Conservation (phyloP, 1,284 basidiomycete genomes). For the Marasmius tenuissimus region DNA sequence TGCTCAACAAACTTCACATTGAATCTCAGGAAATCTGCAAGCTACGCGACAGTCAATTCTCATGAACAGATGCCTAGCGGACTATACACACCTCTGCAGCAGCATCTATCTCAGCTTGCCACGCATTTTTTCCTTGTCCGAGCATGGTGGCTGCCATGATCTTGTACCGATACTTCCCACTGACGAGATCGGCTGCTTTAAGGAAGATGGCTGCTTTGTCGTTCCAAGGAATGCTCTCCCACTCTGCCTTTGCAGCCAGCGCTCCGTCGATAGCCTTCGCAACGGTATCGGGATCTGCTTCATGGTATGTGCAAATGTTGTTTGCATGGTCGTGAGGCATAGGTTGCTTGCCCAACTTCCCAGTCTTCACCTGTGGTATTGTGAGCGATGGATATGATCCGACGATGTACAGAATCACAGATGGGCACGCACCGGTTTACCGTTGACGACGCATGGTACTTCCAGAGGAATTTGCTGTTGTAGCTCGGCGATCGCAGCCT, state of each 20-base stretch:
- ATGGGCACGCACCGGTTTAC: constrained; percentile 69
- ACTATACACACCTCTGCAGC: constrained; percentile 81
- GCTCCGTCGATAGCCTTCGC: constrained; percentile 86
- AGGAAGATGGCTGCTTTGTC: constrained; percentile 98
- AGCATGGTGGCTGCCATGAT: constrained; percentile 97
- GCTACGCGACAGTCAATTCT: constrained; percentile 39
- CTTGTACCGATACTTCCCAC: constrained; percentile 93
- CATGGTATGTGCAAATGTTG: constrained; percentile 85
- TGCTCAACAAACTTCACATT: constrained; percentile 97
- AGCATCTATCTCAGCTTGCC: constrained; percentile 99
- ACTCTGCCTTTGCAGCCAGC: constrained; percentile 81
- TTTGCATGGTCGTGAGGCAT: constrained; percentile 85
- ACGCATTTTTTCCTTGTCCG: constrained; percentile 98
- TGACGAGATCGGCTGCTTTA: constrained; percentile 93
- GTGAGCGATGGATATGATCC: constrained; percentile 3
- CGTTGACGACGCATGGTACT: constrained; percentile 92
- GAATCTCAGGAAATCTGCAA: constrained; percentile 95
- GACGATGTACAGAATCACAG: background rate
- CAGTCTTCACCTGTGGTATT: constrained; percentile 73
- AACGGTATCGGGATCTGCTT: constrained; percentile 81
- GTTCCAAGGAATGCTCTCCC: constrained; percentile 95
- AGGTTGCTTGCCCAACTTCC: constrained; percentile 76
- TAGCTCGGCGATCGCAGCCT: constrained; percentile 81
- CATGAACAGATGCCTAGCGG: background rate
- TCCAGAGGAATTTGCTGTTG: constrained; percentile 84